Base-by-base conservation (phyloP, 495 filamentous ascomycete genomes). In the Copromyces sp. region DNA sequence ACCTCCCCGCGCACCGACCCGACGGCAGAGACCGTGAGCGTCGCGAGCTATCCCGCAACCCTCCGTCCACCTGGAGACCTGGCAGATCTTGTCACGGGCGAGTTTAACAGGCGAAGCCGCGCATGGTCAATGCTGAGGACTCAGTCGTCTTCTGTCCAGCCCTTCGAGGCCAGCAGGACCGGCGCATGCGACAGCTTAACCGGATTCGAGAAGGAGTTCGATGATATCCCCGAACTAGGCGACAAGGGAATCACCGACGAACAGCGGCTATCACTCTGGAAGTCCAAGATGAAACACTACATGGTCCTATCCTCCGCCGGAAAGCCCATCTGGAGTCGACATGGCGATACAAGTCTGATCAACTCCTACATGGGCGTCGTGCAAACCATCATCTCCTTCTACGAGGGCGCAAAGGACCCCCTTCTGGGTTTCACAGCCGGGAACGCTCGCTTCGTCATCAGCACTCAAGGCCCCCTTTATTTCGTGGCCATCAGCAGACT, bases 341-440 rank as follows among this genome's bases (percentile, higher is more conserved):
- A 99, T 79, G 96, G 96, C 35, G 93, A 97, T 74, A 87, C 96
- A 73, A 89, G 90, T 24, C 82, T 98, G 42, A 91, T 98, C 75
- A 97, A 94, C 68, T 90, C 90, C 42, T 97, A 95, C 77, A 94
- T 97, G 82, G 96, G 96, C n/a, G 90, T 98, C 17, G 91, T 97
- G 9, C 96, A 98, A 75, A 98, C 96, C 69, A 95, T 98, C 77
- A 96, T 99, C 70, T 97, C 96, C 4, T 98, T 97, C 82, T 98
- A 96, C 77, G 90, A 97, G 78, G 89, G 89, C 24, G 86, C 89
- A 29, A 86, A 91, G 35, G 91, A 97, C 77, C 89, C 85, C 7
- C 82, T 99, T 7, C 87, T 88, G 61, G 89, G 91, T 14, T 98
- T 99, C 78, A 92, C 90, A 4, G 93, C 96, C 40, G 94, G 91